Base-by-base conservation (phyloP, 2,329 filamentous ascomycete genomes). In the Lachnellula occidentalis region DNA sequence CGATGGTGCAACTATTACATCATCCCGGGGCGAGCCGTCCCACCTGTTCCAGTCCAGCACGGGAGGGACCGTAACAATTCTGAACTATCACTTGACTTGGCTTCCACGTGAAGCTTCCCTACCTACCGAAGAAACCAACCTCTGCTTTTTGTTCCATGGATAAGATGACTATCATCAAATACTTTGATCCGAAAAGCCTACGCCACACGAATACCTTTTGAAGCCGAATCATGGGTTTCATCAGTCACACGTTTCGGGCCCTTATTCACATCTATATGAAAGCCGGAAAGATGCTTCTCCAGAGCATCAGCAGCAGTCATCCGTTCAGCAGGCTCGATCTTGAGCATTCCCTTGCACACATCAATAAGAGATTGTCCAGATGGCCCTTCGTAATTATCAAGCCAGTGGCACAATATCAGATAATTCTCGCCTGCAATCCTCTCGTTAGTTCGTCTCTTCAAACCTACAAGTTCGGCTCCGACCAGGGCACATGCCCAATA, bases 401-500 rank as follows among this genome's bases (percentile, higher is more conserved):
- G 50, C 47, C 41, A 57, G 5, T 27, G 14, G 5, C 21, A 22
- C 6, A 57, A 19, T 1, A 22, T 7, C 8, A 36, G 12, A 24
- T 49, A 47, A 22, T 21, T 48, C 14, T 50, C 48, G 19, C 42
- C 54, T 46, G 27, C 34, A n/a, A 57, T 45, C 15, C 54, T 39
- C 4, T 53, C 54, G 24, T 45, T 50, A 19, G 37, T 48, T 46
- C 50, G 46, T 49, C 46, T 56, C 12, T 41, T 52, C 24, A 49
- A n/a, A 14, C 50, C 50, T 36, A 47, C 34, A 8, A 56, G 31
- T 37, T 56, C 54, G 12, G 49, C 36, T 7, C 48, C 59, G 3
- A 61, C 57, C 17, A 61, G 34, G 21, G 57, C 59, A 49, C 45
- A 51, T 27, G 60, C 58, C 60, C 58, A 62, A 22, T 59, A 57